Evolutionary conservation across 2,329 filamentous ascomycete genomes (phyloP).

Genomic region (Penicillium vulpinum): DNA sequence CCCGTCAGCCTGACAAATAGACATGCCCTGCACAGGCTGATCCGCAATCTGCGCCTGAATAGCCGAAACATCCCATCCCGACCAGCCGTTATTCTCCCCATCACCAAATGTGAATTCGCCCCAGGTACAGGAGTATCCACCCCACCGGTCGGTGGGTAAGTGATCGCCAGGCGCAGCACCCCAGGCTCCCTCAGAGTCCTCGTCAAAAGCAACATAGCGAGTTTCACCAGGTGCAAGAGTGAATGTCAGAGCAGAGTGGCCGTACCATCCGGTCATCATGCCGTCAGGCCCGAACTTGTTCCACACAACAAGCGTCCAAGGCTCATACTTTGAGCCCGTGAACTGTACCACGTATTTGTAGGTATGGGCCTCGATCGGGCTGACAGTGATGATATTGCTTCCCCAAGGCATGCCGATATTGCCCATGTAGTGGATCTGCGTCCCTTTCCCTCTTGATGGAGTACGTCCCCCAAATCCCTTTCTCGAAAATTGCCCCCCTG

Average conservation of each 20-base stretch:
- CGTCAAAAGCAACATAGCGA: slow-evolving; percentile 41
- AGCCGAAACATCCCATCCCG: slow-evolving; percentile 45
- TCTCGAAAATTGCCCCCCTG: slow-evolving; percentile 21
- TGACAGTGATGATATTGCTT: slow-evolving; percentile 42
- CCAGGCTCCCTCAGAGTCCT: slow-evolving; percentile 41
- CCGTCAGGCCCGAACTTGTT: slow-evolving; percentile 42
- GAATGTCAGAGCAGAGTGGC: slow-evolving; percentile 35
- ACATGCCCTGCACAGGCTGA: slow-evolving; percentile 36
- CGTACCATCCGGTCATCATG: slow-evolving; percentile 40
- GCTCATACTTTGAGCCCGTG: slow-evolving; percentile 30
- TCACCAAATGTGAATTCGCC: slow-evolving; percentile 43
- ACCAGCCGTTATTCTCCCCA: slow-evolving; percentile 36
- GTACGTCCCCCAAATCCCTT: slow-evolving; percentile 36
- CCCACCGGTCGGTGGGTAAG: slow-evolving; percentile 32
- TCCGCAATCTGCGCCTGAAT: slow-evolving; percentile 37
- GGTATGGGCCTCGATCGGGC: slow-evolving; percentile 25
- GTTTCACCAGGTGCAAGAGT: slow-evolving; percentile 33
- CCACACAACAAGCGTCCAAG: slow-evolving; percentile 41
- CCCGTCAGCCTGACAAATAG: slow-evolving; percentile 31
- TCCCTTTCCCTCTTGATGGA: slow-evolving; percentile 20
- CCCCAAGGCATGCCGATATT: slow-evolving; percentile 44
- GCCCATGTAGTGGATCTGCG: slow-evolving; percentile 31
- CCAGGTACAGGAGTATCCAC: slow-evolving; percentile 41
- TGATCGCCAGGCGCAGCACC: slow-evolving; percentile 31
- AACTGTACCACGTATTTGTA: slow-evolving; percentile 43